Percentiles rank a stretch among this genome's conserved stretches.
Evolutionary conservation across 345 rosid genomes (phyloP).

Genomic region (Syzygium grande): DNA sequence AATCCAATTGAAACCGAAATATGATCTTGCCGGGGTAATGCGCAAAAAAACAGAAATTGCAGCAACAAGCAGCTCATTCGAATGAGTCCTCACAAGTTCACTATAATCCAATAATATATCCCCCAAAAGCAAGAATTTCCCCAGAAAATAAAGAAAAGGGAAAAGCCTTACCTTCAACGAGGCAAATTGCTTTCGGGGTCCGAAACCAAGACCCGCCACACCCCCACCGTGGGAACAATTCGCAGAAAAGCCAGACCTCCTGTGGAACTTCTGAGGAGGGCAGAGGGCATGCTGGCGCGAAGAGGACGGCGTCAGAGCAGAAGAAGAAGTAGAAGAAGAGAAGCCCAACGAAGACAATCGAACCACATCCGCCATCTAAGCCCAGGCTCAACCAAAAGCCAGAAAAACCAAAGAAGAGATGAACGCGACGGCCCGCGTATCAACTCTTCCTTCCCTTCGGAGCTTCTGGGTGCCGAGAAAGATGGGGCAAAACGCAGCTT

Average conservation of each 20-base stretch:
- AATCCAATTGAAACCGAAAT: not conserved
- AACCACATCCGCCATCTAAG: conserved; percentile 60
- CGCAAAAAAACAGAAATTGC: not conserved
- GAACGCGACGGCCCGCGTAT: not conserved
- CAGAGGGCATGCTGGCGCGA: conserved; percentile 19
- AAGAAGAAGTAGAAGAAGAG: conserved; percentile 21
- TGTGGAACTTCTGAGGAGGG: conserved; percentile 15
- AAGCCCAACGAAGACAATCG: conserved; percentile 27
- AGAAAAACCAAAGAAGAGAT: not conserved
- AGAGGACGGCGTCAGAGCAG: conserved; percentile 25
- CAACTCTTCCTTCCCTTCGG: not conserved
- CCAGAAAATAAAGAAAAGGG: not conserved
- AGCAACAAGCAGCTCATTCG: not conserved
- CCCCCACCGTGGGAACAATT: conserved; percentile 1
- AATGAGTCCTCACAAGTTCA: not conserved
- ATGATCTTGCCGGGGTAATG: not conserved
- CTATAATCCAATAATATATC: not conserved
- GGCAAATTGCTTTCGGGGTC: conserved; percentile 24
- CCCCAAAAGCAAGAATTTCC: not conserved
- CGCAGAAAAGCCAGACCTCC: conserved; percentile 26
- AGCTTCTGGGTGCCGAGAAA: not conserved
- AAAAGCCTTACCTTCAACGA: conserved; percentile 39
- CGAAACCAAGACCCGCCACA: conserved; percentile 11
- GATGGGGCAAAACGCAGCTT: not conserved
- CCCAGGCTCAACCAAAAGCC: not conserved